These are phyloP conservation scores for Salix purpurea DNA, from an alignment of 345 rosid species.

Conservation along the genomic window DNA sequence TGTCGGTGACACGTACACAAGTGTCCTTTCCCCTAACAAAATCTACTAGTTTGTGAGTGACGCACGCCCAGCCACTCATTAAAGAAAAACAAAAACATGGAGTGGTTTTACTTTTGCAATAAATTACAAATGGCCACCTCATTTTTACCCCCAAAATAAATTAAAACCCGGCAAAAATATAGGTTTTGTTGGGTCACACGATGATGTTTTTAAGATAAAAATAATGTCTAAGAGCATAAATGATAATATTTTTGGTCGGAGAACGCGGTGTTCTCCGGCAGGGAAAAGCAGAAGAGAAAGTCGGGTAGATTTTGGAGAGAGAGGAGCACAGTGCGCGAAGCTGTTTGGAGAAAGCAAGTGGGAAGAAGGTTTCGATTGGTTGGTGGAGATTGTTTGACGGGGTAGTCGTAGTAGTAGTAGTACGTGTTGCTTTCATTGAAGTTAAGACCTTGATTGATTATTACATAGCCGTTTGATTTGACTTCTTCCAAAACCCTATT, in stretches of 20 bases:
- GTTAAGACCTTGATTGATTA: background rate
- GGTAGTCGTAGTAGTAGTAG: background rate
- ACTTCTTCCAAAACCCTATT: background rate
- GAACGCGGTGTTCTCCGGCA: too few species aligned
- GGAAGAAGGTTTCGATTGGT: conserved; percentile 9
- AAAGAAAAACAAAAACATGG: background rate
- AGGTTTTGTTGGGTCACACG: too few species aligned
- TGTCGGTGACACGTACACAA: conserved; percentile 39
- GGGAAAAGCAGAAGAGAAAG: background rate
- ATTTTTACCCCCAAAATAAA: background rate
- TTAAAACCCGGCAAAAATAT: background rate
- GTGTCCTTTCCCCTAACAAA: conserved; percentile 20
- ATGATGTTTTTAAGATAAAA: too few species aligned
- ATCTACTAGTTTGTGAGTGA: conserved; percentile 16
- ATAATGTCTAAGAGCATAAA: too few species aligned
- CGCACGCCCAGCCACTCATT: background rate
- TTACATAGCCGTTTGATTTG: conserved; percentile 14
- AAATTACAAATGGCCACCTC: background rate
- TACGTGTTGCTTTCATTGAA: conserved; percentile 19
- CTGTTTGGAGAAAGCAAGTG: conserved; percentile 16
- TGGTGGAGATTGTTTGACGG: conserved; percentile 2
- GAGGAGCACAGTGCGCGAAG: background rate
- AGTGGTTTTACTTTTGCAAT: background rate
- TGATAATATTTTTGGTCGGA: too few species aligned
- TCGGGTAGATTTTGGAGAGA: background rate